These are phyloP conservation scores for Xylaria sp. DNA, from an alignment of 2,329 filamentous ascomycete genomes.

Conservation along the genomic window DNA sequence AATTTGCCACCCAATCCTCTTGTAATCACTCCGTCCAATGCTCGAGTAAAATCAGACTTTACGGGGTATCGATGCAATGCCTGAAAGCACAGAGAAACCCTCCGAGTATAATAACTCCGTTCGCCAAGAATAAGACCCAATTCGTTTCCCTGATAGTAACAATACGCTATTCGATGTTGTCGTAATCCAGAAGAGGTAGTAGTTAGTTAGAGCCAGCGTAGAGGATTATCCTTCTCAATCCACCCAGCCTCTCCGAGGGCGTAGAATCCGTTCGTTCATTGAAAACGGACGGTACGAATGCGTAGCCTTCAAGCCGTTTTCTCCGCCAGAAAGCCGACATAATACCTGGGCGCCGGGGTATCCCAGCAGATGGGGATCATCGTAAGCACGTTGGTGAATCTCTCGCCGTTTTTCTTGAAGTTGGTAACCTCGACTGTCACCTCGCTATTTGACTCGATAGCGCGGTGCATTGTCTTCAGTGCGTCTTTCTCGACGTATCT, in stretches of 20 bases:
- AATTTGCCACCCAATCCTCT: constrained; percentile 1
- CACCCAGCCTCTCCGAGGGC: too few species aligned
- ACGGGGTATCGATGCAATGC: constrained; percentile 46
- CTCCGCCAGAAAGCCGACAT: constrained; percentile 82
- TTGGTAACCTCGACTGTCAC: constrained; percentile 72
- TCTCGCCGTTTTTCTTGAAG: constrained; percentile 82
- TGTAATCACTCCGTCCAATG: constrained; percentile 6
- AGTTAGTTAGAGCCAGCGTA: background rate
- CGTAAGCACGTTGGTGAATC: constrained; percentile 85
- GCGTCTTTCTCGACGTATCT: constrained; percentile 75
- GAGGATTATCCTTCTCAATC: background rate
- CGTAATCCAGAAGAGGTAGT: too few species aligned
- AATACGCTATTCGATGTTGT: constrained; percentile 13
- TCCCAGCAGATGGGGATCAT: constrained; percentile 84
- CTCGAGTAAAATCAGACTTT: background rate
- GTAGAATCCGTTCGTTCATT: background rate
- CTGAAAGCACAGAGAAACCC: constrained; percentile 44
- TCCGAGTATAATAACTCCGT: constrained; percentile 8
- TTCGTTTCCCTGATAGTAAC: background rate
- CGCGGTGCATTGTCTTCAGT: constrained; percentile 64
- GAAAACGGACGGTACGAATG: background rate
- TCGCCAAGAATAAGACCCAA: background rate
- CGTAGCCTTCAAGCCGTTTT: constrained; percentile 42
- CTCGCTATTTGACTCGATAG: constrained; percentile 59
- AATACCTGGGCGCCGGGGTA: constrained; percentile 73